Evolutionary conservation across 140 eudicot species (phyloP), one percentile per base, ranked within the genome.

Genomic region (Ambrosia hybrid): DNA sequence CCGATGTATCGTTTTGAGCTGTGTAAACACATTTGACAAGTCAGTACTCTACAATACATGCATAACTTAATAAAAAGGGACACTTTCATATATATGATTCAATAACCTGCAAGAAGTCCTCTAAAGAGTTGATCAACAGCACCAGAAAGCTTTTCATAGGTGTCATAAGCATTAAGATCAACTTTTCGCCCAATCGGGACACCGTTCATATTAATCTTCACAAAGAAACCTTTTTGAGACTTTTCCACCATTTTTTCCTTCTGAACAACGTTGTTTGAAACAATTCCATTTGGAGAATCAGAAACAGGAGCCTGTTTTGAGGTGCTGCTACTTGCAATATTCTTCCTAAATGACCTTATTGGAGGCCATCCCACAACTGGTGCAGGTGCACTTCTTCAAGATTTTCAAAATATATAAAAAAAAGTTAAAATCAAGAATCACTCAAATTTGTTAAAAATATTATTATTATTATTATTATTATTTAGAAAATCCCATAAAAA

Each of bases 331-430:
- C 82, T 83, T 61, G 95, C 83, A 76, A 92, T 78, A 81, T 92
- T 92, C 84, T 85, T 92, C 74, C 98, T 78, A 65, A 87, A 89
- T 53, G 98, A 89, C 34, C 96, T 82, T 48, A 92, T 76, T 41
- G 98, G 98, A 46, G 98, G 98, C 96, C 98, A 92, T 37, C 98
- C 98, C 68, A 92, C 98, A 39, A 92, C 98, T 73, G 95, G 87
- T 43, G 87, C 76, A 71, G 96, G 96, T 34, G 95, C 96, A 87
- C 85, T 79, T 72, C 98, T 92, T 26, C 45, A 80, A 33, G 39
- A 12, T 36, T 30, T 43, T 43, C 16, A 76, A 51, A 72, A 71
- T 15, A 58, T 1, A 6, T 43, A 21, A 21, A 21, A 43, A 41
- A 43, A 43, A 70, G 52, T 62, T 46, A 71, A 57, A 13, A 63